A percentile compares a stretch with the other conserved stretches of the same genome.
Conservation (phyloP, 108 stramenopile species). For the Skeletonema menzelii region DNA sequence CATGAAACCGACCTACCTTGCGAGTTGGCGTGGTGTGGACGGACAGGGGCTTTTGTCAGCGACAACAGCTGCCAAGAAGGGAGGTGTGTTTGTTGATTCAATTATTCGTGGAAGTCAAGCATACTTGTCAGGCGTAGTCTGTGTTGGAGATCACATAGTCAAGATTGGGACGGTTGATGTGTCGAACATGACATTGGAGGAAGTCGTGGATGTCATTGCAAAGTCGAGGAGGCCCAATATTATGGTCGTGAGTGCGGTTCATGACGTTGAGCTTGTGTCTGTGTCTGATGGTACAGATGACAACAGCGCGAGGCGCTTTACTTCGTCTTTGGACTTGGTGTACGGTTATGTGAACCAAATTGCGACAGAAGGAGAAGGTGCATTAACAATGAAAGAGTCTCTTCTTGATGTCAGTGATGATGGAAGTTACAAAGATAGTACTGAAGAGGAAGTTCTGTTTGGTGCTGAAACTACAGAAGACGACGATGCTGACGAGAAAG, state of each 20-base stretch:
- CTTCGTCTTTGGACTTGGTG: conserved; percentile 38
- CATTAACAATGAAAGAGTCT: conserved; percentile 4
- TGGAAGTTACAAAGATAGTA: no score
- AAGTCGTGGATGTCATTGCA: conserved; percentile 68
- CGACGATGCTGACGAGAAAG: not conserved
- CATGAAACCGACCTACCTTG: conserved; percentile 74
- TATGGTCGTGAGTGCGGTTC: conserved; percentile 57
- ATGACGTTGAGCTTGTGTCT: conserved; percentile 46
- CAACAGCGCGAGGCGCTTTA: conserved; percentile 12
- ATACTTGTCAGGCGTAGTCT: conserved; percentile 62
- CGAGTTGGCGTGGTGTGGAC: conserved; percentile 44
- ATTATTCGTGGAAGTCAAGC: conserved; percentile 76
- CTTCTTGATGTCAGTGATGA: conserved; percentile 32
- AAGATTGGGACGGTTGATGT: conserved; percentile 72
- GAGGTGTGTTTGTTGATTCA: conserved; percentile 82
- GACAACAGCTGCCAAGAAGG: conserved; percentile 38
- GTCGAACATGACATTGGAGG: conserved; percentile 64
- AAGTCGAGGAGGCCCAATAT: conserved; percentile 66
- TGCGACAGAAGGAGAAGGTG: conserved; percentile 29
- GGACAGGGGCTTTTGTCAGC: conserved; percentile 24
- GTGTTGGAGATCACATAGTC: conserved; percentile 66
- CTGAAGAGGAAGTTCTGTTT: conserved; percentile 29
- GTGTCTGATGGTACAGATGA: conserved; percentile 60
- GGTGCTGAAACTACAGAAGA: conserved; percentile 16
- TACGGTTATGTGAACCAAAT: conserved; percentile 40